A percentile compares a stretch with the other conserved stretches of the same genome.
Conservation (phyloP, 768 basidiomycete genomes). For the Inosperma sp. region DNA sequence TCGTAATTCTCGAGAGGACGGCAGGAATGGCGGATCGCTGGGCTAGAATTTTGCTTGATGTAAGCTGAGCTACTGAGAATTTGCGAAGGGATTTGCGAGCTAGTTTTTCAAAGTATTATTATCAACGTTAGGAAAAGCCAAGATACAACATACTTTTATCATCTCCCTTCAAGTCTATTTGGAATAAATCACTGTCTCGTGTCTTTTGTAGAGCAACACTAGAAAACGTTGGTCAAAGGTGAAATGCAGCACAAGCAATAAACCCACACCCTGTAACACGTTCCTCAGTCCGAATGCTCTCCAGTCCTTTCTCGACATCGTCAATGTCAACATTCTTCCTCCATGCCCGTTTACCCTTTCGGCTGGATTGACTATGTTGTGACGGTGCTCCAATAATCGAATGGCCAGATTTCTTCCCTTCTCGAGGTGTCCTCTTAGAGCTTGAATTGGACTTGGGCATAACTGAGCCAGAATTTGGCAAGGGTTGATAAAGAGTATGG, state of each 20-base stretch:
- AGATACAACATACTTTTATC: constrained; percentile 45
- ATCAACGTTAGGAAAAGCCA: background rate
- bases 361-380: constrained; percentile 62
- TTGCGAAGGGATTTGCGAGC: constrained; percentile 57
- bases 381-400: constrained; percentile 51
- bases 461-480: too few species aligned
- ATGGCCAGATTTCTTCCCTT: constrained; percentile 21
- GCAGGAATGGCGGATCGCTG: constrained; percentile 89
- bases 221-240: constrained; percentile 5
- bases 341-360: constrained; percentile 94
- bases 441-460: too few species aligned
- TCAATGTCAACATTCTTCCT: constrained; percentile 87
- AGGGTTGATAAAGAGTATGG: too few species aligned
- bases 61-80: constrained; percentile 50
- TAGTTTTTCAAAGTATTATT: constrained; percentile 21
- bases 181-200: constrained; percentile 70
- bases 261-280: constrained; percentile 64
- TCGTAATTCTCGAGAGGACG: constrained; percentile 56
- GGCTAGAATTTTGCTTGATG: constrained; percentile 72
- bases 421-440: too few species aligned
- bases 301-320: constrained; percentile 71
- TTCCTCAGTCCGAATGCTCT: constrained; percentile 77
- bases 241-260: background rate
- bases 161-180: constrained; percentile 77
- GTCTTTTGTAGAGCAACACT: constrained; percentile 65